A percentile compares a stretch with the other conserved stretches of the same genome.
Evolutionary conservation across 768 basidiomycete genomes (phyloP).

Genomic region (Xanthoconium stramineum): DNA sequence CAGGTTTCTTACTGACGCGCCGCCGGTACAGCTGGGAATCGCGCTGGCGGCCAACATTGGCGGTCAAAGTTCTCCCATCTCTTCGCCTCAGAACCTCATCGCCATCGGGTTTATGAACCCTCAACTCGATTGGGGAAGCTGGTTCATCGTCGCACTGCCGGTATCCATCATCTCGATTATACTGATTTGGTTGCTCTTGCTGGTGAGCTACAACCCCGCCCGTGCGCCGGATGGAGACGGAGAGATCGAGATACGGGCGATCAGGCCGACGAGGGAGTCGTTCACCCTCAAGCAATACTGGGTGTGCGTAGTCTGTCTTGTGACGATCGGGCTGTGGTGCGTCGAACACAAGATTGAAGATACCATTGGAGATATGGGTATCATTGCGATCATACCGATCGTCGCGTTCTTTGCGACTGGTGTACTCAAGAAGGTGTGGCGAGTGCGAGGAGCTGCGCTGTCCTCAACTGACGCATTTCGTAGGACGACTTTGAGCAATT

Average conservation of each 20-base stretch:
- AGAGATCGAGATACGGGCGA: conserved; percentile 78
- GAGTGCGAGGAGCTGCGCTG: neutral
- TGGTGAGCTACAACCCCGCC: conserved; percentile 76
- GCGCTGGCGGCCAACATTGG: conserved; percentile 98
- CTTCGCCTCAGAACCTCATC: conserved; percentile 96
- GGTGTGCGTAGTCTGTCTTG: conserved; percentile 77
- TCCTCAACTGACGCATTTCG: neutral
- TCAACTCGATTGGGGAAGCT: conserved; percentile 80
- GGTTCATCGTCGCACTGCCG: conserved; percentile 93
- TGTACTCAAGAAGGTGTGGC: conserved; percentile 82
- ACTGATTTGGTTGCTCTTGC: conserved; percentile 87
- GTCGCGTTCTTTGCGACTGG: conserved; percentile 93
- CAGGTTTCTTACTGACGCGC: neutral
- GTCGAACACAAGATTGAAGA: conserved; percentile 74
- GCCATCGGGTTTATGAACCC: conserved; percentile 86
- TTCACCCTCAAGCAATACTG: conserved; percentile 88
- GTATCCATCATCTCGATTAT: conserved; percentile 84
- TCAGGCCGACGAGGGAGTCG: conserved; percentile 76
- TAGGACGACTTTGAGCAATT: conserved; percentile 96
- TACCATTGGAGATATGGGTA: conserved; percentile 91
- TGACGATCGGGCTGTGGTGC: conserved; percentile 90
- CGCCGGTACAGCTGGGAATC: conserved; percentile 71
- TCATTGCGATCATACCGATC: conserved; percentile 91
- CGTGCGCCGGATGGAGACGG: conserved; percentile 70
- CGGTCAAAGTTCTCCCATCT: conserved; percentile 95